Evolutionary conservation across 2,329 filamentous ascomycete species (phyloP).

Genomic region (Torrubiella hemipterigena): DNA sequence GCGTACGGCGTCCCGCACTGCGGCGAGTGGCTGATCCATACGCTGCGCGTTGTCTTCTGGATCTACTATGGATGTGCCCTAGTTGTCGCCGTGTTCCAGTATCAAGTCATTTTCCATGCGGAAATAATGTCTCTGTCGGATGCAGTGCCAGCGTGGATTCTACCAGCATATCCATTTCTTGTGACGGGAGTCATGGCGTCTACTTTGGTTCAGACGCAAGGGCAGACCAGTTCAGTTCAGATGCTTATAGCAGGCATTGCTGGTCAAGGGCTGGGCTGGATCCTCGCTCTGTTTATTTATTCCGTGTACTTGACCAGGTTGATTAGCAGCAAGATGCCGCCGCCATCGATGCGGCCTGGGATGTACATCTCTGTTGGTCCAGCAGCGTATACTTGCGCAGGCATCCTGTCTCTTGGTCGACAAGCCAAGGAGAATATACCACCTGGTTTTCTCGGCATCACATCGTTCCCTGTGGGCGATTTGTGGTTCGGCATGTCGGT

Average conservation of each 20-base stretch:
- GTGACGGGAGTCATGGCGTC: conserved; percentile 39
- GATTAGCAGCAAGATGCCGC: conserved; percentile 36
- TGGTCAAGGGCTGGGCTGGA: conserved; percentile 40
- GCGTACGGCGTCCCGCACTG: conserved; percentile 41
- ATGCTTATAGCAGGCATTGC: conserved; percentile 37
- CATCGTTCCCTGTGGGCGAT: conserved; percentile 11
- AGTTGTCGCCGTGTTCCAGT: conserved; percentile 14
- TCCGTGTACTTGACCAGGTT: conserved; percentile 28
- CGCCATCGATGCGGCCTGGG: conserved; percentile 32
- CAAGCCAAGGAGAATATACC: conserved; percentile 11
- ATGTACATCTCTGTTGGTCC: conserved; percentile 45
- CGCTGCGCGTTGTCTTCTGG: conserved; percentile 37
- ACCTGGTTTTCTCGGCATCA: conserved; percentile 12
- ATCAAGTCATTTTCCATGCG: conserved; percentile 15
- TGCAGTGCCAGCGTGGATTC: conserved; percentile 42
- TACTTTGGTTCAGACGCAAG: conserved; percentile 33
- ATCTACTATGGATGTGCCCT: conserved; percentile 27
- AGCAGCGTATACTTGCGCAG: conserved; percentile 32
- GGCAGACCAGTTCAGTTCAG: conserved; percentile 28
- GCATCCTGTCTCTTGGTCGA: conserved; percentile 32
- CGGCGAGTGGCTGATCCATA: conserved; percentile 33
- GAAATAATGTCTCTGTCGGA: conserved; percentile 31
- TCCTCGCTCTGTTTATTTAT: conserved; percentile 34
- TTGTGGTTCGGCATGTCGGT: conserved; percentile 32
- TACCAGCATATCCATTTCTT: conserved; percentile 43